Evolutionary conservation across 331 rosid species (phyloP).

Genomic region (Spiraea crenata): DNA sequence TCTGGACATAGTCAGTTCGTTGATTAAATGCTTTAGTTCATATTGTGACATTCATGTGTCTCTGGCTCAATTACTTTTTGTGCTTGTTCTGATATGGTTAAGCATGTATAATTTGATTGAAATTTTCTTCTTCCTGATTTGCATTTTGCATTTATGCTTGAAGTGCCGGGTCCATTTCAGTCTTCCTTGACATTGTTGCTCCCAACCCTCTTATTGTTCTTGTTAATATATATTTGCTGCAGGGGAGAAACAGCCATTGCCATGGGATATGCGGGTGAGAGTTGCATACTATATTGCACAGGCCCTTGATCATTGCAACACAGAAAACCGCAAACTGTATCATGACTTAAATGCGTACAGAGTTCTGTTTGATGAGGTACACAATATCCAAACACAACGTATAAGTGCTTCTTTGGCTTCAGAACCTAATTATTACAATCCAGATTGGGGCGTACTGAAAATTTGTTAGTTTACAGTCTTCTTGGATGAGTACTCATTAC

Average conservation of each 20-base stretch:
- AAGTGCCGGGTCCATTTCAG: neutral
- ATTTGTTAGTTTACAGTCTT: neutral
- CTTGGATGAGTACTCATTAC: too few relatives aligned
- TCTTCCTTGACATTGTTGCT: neutral
- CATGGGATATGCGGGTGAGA: slow-evolving; percentile 94
- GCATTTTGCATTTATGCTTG: neutral
- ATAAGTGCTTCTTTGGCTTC: neutral
- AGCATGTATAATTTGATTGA: neutral
- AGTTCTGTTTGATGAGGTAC: slow-evolving; percentile 92
- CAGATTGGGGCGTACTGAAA: neutral
- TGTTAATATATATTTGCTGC: slow-evolving; percentile 6
- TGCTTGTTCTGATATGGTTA: neutral
- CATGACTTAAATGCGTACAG: slow-evolving; percentile 89
- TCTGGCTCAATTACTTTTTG: neutral
- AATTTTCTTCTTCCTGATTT: neutral
- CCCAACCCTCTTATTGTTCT: neutral
- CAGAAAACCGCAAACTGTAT: slow-evolving; percentile 72
- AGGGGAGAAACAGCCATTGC: slow-evolving; percentile 93
- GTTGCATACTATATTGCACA: slow-evolving; percentile 78
- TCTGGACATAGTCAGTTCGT: too few relatives aligned
- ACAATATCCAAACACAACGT: neutral
- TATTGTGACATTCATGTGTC: neutral
- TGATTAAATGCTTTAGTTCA: neutral
- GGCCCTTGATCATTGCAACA: slow-evolving; percentile 85
- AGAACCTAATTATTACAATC: neutral